Conservation (phyloP, 441 rosid species). For the Syzygium syzygioides region DNA sequence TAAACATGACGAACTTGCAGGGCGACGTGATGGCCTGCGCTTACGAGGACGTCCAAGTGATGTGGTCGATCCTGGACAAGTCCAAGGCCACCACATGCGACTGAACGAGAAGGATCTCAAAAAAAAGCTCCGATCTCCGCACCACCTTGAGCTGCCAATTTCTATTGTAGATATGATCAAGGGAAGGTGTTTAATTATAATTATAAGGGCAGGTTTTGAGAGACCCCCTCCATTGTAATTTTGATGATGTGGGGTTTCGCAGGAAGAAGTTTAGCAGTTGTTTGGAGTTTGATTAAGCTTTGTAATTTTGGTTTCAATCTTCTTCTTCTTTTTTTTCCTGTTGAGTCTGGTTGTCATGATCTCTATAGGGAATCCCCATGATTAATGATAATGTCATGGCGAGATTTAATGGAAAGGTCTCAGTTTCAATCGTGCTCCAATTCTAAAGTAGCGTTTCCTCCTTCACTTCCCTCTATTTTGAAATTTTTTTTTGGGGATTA, state of each 20-base stretch:
- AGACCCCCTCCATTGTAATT: background rate
- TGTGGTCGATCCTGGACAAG: slow-evolving; percentile 97
- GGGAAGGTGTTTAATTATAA: background rate
- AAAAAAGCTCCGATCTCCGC: slow-evolving; percentile 21
- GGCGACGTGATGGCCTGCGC: slow-evolving; percentile 95
- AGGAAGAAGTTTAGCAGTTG: background rate
- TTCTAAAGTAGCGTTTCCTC: background rate
- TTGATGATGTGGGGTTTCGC: background rate
- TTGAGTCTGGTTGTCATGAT: background rate
- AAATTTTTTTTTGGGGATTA: background rate
- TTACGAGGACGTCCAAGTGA: slow-evolving; percentile 86
- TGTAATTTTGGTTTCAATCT: background rate
- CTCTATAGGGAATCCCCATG: slow-evolving; percentile 23
- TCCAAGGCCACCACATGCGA: slow-evolving; percentile 51
- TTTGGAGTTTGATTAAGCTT: background rate
- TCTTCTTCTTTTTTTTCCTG: background rate
- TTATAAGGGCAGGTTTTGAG: background rate
- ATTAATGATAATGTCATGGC: slow-evolving; percentile 12
- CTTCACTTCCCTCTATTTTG: background rate
- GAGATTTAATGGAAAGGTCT: slow-evolving; percentile 15
- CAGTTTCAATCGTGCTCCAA: background rate
- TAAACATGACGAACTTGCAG: slow-evolving; percentile 51
- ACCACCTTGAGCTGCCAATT: background rate
- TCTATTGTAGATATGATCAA: background rate
- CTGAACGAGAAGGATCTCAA: background rate